Evolutionary conservation across 192 early-diverging fungal species (phyloP), one percentile per base, ranked within the genome.

Genomic region (Irineochytrium annulatum): DNA sequence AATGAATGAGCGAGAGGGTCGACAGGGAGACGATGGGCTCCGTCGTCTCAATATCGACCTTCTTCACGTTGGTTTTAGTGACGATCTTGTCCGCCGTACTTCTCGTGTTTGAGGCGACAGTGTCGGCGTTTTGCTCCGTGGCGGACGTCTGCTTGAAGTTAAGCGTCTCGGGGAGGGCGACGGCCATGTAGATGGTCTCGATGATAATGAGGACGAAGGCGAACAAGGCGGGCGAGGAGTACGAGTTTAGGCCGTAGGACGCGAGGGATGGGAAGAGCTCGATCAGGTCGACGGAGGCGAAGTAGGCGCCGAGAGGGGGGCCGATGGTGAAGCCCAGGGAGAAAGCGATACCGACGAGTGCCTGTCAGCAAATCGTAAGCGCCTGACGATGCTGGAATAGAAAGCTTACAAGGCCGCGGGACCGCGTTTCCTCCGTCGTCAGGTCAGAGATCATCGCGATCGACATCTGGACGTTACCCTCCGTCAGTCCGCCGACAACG

Each of bases 391-490:
- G 3, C 8, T 8, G 22, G 31, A 27, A 33, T 20, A 35, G 1
- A 19, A 24, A 46, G 27, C 17, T 45, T 65, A 89, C 90, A 80
- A 99, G 72, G 30, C 89, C 89, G 20, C 73, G 73, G 1, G 92
- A 94, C 22, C 96, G 65, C 0, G 78, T 85, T 57, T 85, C 75
- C 0, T 78, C 73, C 0, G 88, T 86, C 0, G 96, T 96, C 45
- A 97, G 81, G 63, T 99, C 96, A 17, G 92, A 89, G 37, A 99
- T 93, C 67, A 96, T 93, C 0, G 96, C 94, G 34, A 92, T 91
- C 1, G 89, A 91, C 41, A 99, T 83, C 73, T 99, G 96, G 16
- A 99, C 92, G 62, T 99, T 99, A 41, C 96, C 96, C 66, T 99
- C 96, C 49, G 90, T 93, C 55, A 99, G 75, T 11, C 96, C 96